A percentile compares a stretch with the other conserved stretches of the same genome.
Conservation (phyloP, 2,329 filamentous ascomycete species). For the Periconia sp. region DNA sequence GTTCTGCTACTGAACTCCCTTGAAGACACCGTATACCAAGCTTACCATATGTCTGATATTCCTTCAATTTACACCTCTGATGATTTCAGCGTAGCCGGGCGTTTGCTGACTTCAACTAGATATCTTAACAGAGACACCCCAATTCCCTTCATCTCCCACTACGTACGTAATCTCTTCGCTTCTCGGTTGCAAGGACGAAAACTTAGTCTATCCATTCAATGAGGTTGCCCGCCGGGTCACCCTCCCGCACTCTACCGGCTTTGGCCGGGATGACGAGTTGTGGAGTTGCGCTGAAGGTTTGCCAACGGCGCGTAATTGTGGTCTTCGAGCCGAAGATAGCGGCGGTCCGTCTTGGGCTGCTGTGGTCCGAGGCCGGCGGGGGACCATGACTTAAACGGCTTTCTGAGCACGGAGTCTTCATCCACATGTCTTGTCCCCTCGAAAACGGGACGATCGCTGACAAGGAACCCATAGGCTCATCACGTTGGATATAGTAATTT, state of each 20-base stretch:
- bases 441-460: too few species aligned
- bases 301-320: slow-evolving; percentile 57
- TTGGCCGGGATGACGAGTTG: slow-evolving; percentile 71
- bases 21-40: slow-evolving; percentile 63
- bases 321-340: slow-evolving; percentile 59
- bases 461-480: too few species aligned
- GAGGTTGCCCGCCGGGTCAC: slow-evolving; percentile 70
- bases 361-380: slow-evolving; percentile 60
- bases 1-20: slow-evolving; percentile 68
- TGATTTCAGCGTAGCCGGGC: not conserved
- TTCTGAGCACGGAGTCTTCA: slow-evolving; percentile 57
- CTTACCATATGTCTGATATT: slow-evolving; percentile 62
- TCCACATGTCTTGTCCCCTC: slow-evolving; percentile 14
- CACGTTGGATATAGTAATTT: too few species aligned
- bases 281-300: slow-evolving; percentile 66
- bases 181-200: slow-evolving; percentile 59
- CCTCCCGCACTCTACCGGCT: slow-evolving; percentile 71
- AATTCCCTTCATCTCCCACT: not conserved
- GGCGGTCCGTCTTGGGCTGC: slow-evolving; percentile 51
- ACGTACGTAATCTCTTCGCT: slow-evolving; percentile 30
- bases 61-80: slow-evolving; percentile 4
- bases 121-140: not conserved
- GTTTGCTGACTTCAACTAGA: slow-evolving; percentile 21
- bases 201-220: slow-evolving; percentile 68
- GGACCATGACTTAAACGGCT: slow-evolving; percentile 74